Percentiles rank a stretch among this genome's conserved stretches.
phyloP scores from a whole-genome alignment of 1,284 basidiomycete species.

The Microbotryum scabiosae region DNA sequence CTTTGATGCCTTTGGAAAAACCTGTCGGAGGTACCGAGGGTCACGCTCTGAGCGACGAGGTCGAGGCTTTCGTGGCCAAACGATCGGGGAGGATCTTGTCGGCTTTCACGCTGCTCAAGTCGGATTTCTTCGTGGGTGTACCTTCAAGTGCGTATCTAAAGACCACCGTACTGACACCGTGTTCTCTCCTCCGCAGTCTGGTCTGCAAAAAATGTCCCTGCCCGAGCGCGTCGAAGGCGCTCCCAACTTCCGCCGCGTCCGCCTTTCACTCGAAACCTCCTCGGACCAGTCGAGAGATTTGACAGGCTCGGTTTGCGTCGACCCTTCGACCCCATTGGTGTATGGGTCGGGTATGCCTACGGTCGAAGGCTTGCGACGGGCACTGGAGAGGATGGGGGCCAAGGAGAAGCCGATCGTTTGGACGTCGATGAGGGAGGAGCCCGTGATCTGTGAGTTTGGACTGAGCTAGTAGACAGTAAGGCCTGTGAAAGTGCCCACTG shows the following conservation, averaged over 20 bases:
- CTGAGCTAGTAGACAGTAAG: not conserved
- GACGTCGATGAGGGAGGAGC: slow-evolving; percentile 92
- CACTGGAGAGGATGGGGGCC: slow-evolving; percentile 71
- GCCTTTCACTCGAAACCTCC: slow-evolving; percentile 46
- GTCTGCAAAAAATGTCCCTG: slow-evolving; percentile 83
- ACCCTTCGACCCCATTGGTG: slow-evolving; percentile 12
- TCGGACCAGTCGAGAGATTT: slow-evolving; percentile 3
- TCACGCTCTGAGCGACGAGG: slow-evolving; percentile 60
- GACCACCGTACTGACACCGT: not conserved
- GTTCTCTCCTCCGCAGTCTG: slow-evolving; percentile 1
- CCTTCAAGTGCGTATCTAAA: not conserved
- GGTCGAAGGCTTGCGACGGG: slow-evolving; percentile 73
- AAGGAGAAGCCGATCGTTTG: slow-evolving; percentile 67
- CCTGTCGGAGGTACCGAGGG: slow-evolving; percentile 43
- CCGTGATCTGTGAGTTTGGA: slow-evolving; percentile 69
- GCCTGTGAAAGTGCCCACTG: not conserved
- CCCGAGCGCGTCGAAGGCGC: slow-evolving; percentile 90
- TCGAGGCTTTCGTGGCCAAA: slow-evolving; percentile 70
- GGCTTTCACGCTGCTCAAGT: slow-evolving; percentile 90
- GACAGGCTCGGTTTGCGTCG: not conserved
- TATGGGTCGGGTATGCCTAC: slow-evolving; percentile 83
- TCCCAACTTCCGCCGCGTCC: slow-evolving; percentile 78
- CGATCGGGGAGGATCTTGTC: slow-evolving; percentile 81
- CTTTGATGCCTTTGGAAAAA: slow-evolving; percentile 71
- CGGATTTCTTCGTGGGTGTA: slow-evolving; percentile 37